Percentiles rank a stretch among this genome's conserved stretches.
Conservation (phyloP, 768 basidiomycete species). For the Suillus decipiens region DNA sequence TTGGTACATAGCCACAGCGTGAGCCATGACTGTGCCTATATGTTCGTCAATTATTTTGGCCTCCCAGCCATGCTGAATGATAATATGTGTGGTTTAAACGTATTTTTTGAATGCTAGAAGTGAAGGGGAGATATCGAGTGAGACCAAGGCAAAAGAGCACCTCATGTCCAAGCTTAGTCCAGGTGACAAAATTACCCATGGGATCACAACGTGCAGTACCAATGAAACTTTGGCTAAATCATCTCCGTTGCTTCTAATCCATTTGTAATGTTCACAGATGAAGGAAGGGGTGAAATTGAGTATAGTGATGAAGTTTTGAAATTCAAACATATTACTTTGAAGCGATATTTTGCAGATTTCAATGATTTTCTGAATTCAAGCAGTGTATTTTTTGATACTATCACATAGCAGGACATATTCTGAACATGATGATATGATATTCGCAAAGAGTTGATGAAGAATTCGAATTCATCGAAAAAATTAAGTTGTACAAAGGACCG, state of each 20-base stretch:
- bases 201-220: not conserved
- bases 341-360: too few species aligned
- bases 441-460: too few species aligned
- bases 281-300: not conserved
- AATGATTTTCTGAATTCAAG: too few species aligned
- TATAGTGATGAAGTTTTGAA: not conserved
- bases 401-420: too few species aligned
- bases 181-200: too few species aligned
- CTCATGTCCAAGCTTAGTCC: not conserved
- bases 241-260: too few species aligned
- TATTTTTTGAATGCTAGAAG: not conserved
- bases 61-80: slow-evolving; percentile 5
- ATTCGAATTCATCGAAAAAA: too few species aligned
- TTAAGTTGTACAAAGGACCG: not conserved
- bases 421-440: too few species aligned
- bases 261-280: too few species aligned
- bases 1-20: slow-evolving; percentile 13
- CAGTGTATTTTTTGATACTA: too few species aligned
- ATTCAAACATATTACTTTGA: too few species aligned
- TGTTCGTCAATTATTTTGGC: slow-evolving; percentile 19
- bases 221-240: not conserved
- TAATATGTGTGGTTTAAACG: not conserved
- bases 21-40: slow-evolving; percentile 15
- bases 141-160: not conserved
- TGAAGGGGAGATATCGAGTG: not conserved